Conservation (phyloP, 2,329 filamentous ascomycete species). For the Ceratocystis ficicola region DNA sequence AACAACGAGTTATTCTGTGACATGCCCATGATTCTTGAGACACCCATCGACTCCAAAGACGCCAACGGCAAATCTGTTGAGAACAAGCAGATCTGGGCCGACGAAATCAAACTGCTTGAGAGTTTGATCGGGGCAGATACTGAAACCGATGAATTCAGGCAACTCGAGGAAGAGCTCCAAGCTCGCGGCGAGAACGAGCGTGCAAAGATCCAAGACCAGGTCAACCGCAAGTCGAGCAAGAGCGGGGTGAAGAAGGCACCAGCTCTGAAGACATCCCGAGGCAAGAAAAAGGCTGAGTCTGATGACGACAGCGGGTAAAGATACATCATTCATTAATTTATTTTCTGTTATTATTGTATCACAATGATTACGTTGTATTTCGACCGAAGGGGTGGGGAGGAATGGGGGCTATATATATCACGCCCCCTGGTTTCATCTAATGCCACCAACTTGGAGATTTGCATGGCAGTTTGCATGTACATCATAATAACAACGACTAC, state of each 20-base stretch:
- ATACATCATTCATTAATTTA: not conserved
- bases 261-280: slow-evolving; percentile 28
- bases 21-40: slow-evolving; percentile 88
- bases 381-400: not conserved
- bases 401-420: not conserved
- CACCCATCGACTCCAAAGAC: slow-evolving; percentile 68
- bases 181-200: slow-evolving; percentile 59
- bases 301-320: slow-evolving; percentile 14
- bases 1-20: slow-evolving; percentile 65
- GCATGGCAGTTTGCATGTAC: not conserved
- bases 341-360: not conserved
- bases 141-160: slow-evolving; percentile 58
- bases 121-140: slow-evolving; percentile 72
- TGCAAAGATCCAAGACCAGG: slow-evolving; percentile 63
- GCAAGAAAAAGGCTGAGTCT: slow-evolving; percentile 26
- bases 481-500: not conserved
- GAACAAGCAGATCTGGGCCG: slow-evolving; percentile 75
- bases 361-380: not conserved
- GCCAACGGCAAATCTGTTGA: slow-evolving; percentile 55
- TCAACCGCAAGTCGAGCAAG: slow-evolving; percentile 59
- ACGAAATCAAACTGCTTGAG: slow-evolving; percentile 91
- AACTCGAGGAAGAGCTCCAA: slow-evolving; percentile 52
- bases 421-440: not conserved
- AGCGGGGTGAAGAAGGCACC: slow-evolving; percentile 35
- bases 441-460: not conserved